Percentiles rank a stretch among this genome's conserved stretches.
Evolutionary conservation across 2,329 filamentous ascomycete species (phyloP).

Genomic region (Apiospora arundinis): DNA sequence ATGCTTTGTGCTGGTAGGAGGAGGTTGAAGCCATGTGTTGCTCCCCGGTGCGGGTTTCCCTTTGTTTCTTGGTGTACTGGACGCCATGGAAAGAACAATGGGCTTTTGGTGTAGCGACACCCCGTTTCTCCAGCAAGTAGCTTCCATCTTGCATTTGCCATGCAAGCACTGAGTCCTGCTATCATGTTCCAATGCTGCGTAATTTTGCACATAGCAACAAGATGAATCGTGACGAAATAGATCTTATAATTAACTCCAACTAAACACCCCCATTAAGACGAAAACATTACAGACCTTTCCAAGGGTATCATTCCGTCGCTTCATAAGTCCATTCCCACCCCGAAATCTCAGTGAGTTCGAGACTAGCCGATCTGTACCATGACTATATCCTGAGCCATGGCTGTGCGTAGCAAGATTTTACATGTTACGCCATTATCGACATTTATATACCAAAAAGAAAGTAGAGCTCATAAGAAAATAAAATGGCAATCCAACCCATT

Average conservation of each 20-base stretch:
- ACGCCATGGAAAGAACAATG: conserved; percentile 8
- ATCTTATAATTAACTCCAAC: background rate
- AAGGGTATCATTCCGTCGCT: conserved; percentile 16
- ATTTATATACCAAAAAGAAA: background rate
- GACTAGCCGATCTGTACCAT: background rate
- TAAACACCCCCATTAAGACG: background rate
- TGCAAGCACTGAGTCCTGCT: background rate
- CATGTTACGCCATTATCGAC: background rate
- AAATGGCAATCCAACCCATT: background rate
- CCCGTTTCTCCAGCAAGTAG: background rate
- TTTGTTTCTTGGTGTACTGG: background rate
- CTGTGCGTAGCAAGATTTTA: background rate
- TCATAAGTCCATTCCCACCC: conserved; percentile 7
- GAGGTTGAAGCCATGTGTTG: background rate
- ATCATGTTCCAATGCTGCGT: background rate
- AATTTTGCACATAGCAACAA: background rate
- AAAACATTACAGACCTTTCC: conserved; percentile 15
- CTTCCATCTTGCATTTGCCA: background rate
- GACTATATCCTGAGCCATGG: background rate
- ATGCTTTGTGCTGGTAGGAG: background rate
- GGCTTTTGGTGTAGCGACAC: background rate
- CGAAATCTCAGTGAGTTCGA: background rate
- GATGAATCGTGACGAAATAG: background rate
- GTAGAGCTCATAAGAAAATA: background rate
- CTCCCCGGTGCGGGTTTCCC: background rate